Evolutionary conservation across 306 rosid genomes (phyloP), one percentile per base, ranked within the genome.

Genomic region (Glycyrrhiza uralensis): DNA sequence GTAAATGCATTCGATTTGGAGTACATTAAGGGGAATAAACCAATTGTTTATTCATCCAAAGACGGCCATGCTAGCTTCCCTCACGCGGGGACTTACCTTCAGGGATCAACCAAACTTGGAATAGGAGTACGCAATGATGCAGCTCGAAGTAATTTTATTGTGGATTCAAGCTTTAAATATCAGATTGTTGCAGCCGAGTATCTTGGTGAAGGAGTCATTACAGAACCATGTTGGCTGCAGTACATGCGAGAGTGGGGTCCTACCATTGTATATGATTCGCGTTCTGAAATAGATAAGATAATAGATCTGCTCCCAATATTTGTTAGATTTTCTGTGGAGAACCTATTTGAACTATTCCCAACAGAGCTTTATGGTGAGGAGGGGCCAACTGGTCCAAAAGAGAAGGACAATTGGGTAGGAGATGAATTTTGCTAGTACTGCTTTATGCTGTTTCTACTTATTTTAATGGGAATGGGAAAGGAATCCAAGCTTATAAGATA

Each of bases 221-320:
- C 69, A 17, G 98, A 94, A 58, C 97, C 98, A n/a, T 76, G 83
- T 73, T 94, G 96, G 98, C 83, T 94, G 84, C 92, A 91, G 71
- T 94, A 94, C 59, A 94, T 91, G 98, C 86, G 95, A 49, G 92
- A 91, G 72, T 94, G 98, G 98, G 98, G 98, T 81, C 98, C 98
- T 32, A 81, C 95, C 14, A 15, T 91, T 54, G 83, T 82, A 58
- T 91, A 94, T 8, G 84, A 85, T 76, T 86, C 91, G 0, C 81
- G 90, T 14, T 79, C 95, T 0, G 95, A 91, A 57, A 57, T 94
- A 6, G 94, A 91, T 3, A 91, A 87, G 89, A 50, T 94, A 13
- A 74, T 94, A 30, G 85, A 91, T 70, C 50, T 80, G 66, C 94
- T 94, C 65, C 98, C 98, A 7, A 58, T 79, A 35, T 86, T 89